Base-by-base conservation (phyloP, 2,329 filamentous ascomycete genomes). In the Pyrenophora seminiperda region DNA sequence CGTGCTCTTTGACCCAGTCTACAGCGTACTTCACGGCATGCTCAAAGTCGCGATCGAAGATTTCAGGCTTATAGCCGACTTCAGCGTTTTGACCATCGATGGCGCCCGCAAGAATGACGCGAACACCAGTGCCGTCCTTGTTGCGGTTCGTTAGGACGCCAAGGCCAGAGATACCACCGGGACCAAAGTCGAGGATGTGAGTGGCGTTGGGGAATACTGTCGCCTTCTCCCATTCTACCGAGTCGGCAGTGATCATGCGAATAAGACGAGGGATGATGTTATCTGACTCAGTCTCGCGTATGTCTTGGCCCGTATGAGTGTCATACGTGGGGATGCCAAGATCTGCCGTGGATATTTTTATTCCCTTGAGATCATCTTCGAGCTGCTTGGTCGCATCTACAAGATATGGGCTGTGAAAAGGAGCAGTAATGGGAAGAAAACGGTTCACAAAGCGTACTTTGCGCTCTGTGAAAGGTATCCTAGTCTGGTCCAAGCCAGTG, bases 1-100 rank as follows among this genome's bases (percentile, higher is more conserved):
- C 92, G 70, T 94, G 92, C 73, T 97, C 92, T 75, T 95, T 95
- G 50, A 99, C 91, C 95, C 95, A 99, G 75, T 99, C 91, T 22
- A 91, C 88, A 40, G 94, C 93, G 72, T 91, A 97, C 74, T 92
- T 94, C 67, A 99, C 88, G 4, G 94, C 92, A 67, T 97, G 86
- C 70, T 97, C 90, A 67, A 92, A 91, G 71, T 99, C 94, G 49
- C 94, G 89, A 71, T 99, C 93, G 65, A 99, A 99, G 42, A 99
- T 82, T 76, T 99, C 94, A 2, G 93, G 89, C 81, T 99, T 99
- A 81, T 97, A 99, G 47, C 94, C 94, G 55, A 99, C 88, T 74
- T 97, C 94, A 24, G 83, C 81, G 52, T 95, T 88, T 15, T 91
- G 91, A 42, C 93, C 93, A 66, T 93, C 90, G 65, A 99, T 88